Evolutionary conservation across 345 rosid genomes (phyloP).

Genomic region (Corymbia maculata): DNA sequence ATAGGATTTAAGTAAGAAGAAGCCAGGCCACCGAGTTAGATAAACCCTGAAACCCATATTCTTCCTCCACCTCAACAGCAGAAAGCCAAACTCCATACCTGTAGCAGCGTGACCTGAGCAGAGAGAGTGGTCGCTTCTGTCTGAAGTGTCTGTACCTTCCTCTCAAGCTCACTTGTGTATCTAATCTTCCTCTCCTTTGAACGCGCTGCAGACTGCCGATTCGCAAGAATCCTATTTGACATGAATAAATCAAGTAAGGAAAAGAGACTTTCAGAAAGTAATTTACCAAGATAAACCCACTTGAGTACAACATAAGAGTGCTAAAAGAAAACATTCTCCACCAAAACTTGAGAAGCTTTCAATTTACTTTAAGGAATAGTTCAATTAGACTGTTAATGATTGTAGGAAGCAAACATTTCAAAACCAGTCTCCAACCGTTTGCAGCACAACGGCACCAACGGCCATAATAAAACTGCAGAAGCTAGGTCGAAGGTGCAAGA

Average conservation of each 20-base stretch:
- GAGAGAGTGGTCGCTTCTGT: slow-evolving; percentile 93
- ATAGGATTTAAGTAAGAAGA: neutral
- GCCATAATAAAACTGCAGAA: neutral
- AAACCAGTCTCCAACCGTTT: neutral
- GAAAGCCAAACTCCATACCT: slow-evolving; percentile 27
- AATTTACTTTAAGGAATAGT: neutral
- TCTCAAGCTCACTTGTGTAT: slow-evolving; percentile 84
- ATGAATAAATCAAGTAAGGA: neutral
- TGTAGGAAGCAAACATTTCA: neutral
- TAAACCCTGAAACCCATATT: neutral
- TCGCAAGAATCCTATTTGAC: slow-evolving; percentile 69
- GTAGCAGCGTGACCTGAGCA: slow-evolving; percentile 91
- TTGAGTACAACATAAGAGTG: neutral
- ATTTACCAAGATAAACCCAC: neutral
- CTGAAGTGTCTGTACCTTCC: slow-evolving; percentile 98
- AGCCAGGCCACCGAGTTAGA: neutral
- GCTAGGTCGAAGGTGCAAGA: neutral
- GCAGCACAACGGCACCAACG: neutral
- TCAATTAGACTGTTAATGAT: neutral
- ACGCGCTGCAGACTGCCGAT: slow-evolving; percentile 90
- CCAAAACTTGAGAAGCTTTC: neutral
- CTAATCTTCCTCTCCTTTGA: slow-evolving; percentile 90
- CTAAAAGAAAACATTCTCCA: neutral
- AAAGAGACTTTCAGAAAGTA: neutral
- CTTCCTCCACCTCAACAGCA: neutral